Percentiles rank a stretch among this genome's conserved stretches.
These are phyloP conservation scores for Dothistroma septosporum DNA, from an alignment of 2,329 filamentous ascomycete species.

Conservation along the genomic window DNA sequence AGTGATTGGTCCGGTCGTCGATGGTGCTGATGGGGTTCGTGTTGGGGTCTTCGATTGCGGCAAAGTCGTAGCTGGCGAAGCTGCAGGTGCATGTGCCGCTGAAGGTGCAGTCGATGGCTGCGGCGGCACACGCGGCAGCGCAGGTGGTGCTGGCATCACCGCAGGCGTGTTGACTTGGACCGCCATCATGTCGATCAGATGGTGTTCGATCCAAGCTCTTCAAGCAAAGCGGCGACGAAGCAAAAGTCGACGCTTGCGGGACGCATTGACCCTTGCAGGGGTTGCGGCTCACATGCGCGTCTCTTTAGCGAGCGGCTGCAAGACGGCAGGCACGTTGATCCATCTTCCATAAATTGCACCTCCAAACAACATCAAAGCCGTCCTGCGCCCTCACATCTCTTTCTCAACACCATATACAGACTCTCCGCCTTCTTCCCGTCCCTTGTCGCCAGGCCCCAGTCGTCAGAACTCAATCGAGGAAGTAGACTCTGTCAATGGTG, in stretches of 20 bases:
- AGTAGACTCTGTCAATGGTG: too few relatives aligned
- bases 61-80: neutral
- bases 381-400: neutral
- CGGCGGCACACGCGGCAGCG: too few relatives aligned
- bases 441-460: too few relatives aligned
- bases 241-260: too few relatives aligned
- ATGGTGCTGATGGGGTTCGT: too few relatives aligned
- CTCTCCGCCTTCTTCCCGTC: neutral
- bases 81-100: too few relatives aligned
- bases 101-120: too few relatives aligned
- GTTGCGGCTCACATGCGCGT: neutral
- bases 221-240: neutral
- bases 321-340: too few relatives aligned
- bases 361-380: neutral
- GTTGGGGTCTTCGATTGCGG: too few relatives aligned
- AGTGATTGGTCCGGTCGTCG: too few relatives aligned
- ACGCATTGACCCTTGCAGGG: neutral
- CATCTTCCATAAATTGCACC: neutral
- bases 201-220: neutral
- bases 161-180: neutral
- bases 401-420: too few relatives aligned
- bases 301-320: neutral
- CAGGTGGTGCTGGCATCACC: neutral
- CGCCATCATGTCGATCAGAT: neutral
- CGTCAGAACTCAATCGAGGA: too few relatives aligned